Conservation (phyloP, 1,139 yeast species). For the Arxiozyma telluris region DNA sequence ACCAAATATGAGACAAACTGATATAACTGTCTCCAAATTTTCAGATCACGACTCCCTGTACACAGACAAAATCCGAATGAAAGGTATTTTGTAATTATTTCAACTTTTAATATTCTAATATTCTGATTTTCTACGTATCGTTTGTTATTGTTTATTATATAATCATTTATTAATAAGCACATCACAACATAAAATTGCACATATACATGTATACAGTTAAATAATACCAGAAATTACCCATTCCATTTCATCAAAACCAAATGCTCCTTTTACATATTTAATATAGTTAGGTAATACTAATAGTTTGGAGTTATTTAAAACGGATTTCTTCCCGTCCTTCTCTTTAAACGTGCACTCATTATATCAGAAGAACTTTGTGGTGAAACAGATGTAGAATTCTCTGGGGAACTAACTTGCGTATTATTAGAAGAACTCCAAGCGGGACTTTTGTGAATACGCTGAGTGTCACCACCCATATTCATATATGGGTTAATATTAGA, state of each 20-base stretch:
- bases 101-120: no score
- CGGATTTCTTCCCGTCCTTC: conserved; percentile 5
- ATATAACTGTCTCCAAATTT: neutral
- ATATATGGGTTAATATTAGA: neutral
- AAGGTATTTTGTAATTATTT: neutral
- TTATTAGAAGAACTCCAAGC: conserved; percentile 4
- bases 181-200: neutral
- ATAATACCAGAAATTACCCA: no score
- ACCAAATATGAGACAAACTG: neutral
- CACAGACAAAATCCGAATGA: neutral
- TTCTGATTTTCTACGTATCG: neutral
- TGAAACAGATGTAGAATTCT: neutral
- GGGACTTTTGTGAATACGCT: conserved; percentile 4
- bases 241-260: neutral
- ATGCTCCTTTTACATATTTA: neutral
- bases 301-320: neutral
- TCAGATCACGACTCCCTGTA: neutral
- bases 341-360: conserved; percentile 21
- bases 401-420: conserved; percentile 2
- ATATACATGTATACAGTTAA: neutral
- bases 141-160: neutral
- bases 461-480: neutral
- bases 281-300: neutral
- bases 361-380: conserved; percentile 14
- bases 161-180: neutral